Evolutionary conservation across 139 green algal species (phyloP).

Genomic region (Coccomyxa sp.): DNA sequence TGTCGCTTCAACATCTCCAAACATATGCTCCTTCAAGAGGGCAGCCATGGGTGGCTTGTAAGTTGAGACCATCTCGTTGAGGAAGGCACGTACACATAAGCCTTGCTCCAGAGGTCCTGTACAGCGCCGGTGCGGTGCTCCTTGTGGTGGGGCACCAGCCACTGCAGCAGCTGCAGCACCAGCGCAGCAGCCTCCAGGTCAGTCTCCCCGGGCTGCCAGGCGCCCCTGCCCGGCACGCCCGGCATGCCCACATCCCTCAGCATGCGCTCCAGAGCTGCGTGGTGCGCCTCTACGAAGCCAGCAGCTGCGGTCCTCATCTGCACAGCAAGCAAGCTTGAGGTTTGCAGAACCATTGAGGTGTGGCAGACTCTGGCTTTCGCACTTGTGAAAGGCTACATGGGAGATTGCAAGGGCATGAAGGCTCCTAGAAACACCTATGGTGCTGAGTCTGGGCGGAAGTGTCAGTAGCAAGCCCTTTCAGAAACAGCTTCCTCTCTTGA

Average conservation of each 20-base stretch:
- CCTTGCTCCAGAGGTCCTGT: neutral
- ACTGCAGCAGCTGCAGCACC: conserved; percentile 39
- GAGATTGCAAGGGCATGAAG: too few species aligned
- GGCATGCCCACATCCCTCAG: conserved; percentile 46
- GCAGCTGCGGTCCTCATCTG: conserved; percentile 35
- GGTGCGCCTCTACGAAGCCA: conserved; percentile 49
- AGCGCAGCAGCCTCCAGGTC: conserved; percentile 64
- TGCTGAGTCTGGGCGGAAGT: neutral
- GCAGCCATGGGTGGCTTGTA: neutral
- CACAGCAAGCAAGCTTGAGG: conserved; percentile 32
- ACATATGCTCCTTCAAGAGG: neutral
- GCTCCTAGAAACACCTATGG: neutral
- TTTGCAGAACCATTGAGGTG: conserved; percentile 21
- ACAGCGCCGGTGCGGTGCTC: neutral
- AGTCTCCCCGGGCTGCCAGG: conserved; percentile 33
- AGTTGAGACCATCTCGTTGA: neutral
- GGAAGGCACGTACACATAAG: neutral
- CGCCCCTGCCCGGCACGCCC: conserved; percentile 9
- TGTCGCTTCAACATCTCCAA: neutral
- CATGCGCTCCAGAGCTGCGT: conserved; percentile 35
- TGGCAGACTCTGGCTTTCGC: neutral
- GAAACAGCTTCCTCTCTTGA: neutral
- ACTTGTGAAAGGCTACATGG: too few species aligned
- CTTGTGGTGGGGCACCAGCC: conserved; percentile 23
- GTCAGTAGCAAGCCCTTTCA: neutral